Base-by-base conservation (phyloP, 1,139 yeast species). In the Protomyces inouyei region DNA sequence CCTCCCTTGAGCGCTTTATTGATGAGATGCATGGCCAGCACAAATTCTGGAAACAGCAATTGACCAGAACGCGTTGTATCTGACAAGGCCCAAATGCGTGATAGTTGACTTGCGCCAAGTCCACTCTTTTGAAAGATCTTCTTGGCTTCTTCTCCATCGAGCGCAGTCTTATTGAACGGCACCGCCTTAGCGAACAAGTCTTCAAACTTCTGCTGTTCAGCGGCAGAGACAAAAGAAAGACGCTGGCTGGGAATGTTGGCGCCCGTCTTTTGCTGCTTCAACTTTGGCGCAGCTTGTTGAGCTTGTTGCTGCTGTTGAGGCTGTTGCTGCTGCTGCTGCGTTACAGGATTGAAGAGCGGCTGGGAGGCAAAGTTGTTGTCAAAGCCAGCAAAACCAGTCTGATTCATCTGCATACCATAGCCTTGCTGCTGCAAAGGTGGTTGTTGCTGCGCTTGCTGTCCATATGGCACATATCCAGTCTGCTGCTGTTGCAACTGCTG, bases 1-100 rank as follows among this genome's bases (percentile, higher is more conserved):
- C 86, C 88, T 32, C 97, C 96, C 71, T 85, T 84, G 70, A 89
- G 79, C 0, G 87, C 87, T 73, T 84, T 76, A 69, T 89, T 88
- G 73, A 97, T 91, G 69, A 93, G 80, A 74, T 90, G 95, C 80
- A 93, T 85, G 18, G 97, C 95, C 71, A 92, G 80, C 12, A 96
- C 96, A 78, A 93, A 93, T 74, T 93, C 98, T 0, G 98, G 98
- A 72, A 92, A 93, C 68, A 93, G 77, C 67, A 93, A 80, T 56
- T 85, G 82, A 0, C 98, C 98, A 3, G 95, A 85, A 71, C 85
- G 87, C 71, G 86, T 88, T 1, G 96, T 87, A 73, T 93, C 98
- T 28, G 96, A 83, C 69, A 93, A 78, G 9, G 52, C 54, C 98
- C 98, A 93, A 66, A 93, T 86, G 69, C 87, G 89, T 1, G 96